Conservation (phyloP, 2,329 filamentous ascomycete genomes). For the Aspergillus pseudoglaucus region DNA sequence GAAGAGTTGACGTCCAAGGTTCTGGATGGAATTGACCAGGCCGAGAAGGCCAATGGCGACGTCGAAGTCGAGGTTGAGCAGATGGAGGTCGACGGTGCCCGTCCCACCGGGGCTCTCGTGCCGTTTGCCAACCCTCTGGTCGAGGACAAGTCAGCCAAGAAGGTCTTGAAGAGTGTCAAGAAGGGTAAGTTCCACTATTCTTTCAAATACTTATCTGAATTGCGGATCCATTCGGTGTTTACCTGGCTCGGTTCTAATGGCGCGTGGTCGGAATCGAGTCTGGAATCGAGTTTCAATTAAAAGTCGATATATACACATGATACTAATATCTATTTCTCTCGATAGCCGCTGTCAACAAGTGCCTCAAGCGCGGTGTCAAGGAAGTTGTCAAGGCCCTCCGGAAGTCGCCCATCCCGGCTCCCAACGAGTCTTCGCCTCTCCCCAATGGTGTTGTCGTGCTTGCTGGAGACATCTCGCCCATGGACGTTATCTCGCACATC, state of each 20-base stretch:
- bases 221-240: not conserved
- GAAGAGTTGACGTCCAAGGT: slow-evolving; percentile 33
- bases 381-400: slow-evolving; percentile 97
- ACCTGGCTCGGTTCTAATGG: not conserved
- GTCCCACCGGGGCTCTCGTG: slow-evolving; percentile 42
- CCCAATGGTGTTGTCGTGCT: slow-evolving; percentile 77
- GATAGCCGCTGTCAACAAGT: slow-evolving; percentile 86
- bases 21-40: slow-evolving; percentile 29
- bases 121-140: slow-evolving; percentile 46
- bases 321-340: slow-evolving; percentile 1
- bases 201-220: not conserved
- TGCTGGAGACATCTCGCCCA: slow-evolving; percentile 93
- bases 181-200: slow-evolving; percentile 33
- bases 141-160: slow-evolving; percentile 47
- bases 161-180: slow-evolving; percentile 47
- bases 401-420: slow-evolving; percentile 71
- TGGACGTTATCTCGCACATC: slow-evolving; percentile 98
- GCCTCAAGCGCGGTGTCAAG: slow-evolving; percentile 95
- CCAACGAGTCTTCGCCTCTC: slow-evolving; percentile 54
- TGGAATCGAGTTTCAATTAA: not conserved
- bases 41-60: slow-evolving; percentile 18
- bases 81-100: slow-evolving; percentile 20
- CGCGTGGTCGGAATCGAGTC: not conserved
- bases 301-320: not conserved
- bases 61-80: slow-evolving; percentile 16